Conservation (phyloP, 2,329 filamentous ascomycete genomes). For the Cadophora gregata region DNA sequence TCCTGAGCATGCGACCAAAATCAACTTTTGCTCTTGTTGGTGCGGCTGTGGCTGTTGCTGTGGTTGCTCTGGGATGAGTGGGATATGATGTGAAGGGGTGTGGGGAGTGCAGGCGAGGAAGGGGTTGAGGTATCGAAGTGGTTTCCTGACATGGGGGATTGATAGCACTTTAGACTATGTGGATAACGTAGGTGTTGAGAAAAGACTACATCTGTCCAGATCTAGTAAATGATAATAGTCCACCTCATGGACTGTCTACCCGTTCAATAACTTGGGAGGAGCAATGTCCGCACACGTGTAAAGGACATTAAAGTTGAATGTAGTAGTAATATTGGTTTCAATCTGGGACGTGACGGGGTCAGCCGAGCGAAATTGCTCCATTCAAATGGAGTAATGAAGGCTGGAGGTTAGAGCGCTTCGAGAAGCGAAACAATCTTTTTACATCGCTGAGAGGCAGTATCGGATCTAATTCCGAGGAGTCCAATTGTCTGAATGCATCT, state of each 20-base stretch:
- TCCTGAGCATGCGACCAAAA: not conserved
- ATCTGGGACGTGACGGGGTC: slow-evolving; percentile 11
- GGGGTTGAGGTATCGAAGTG: no score
- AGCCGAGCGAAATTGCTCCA: slow-evolving; percentile 15
- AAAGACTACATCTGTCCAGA: no score
- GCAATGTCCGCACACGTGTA: slow-evolving; percentile 13
- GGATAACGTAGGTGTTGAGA: no score
- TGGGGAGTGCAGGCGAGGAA: not conserved
- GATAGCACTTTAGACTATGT: no score
- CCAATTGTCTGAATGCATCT: slow-evolving; percentile 18
- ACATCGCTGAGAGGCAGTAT: slow-evolving; percentile 17
- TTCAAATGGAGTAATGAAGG: slow-evolving; percentile 14
- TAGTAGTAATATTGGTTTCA: slow-evolving; percentile 14
- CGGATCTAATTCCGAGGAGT: slow-evolving; percentile 14
- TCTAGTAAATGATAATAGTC: no score
- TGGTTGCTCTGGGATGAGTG: not conserved
- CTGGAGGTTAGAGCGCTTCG: slow-evolving; percentile 14
- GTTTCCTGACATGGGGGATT: no score
- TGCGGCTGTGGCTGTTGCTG: not conserved
- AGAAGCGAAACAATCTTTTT: slow-evolving; percentile 17
- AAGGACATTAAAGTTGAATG: slow-evolving; percentile 17
- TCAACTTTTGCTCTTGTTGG: not conserved
- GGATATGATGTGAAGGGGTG: not conserved
- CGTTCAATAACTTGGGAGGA: slow-evolving; percentile 14
- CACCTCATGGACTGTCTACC: no score